Evolutionary conservation across 495 filamentous ascomycete genomes (phyloP), one percentile per base, ranked within the genome.

Genomic region (Podospora sp.): DNA sequence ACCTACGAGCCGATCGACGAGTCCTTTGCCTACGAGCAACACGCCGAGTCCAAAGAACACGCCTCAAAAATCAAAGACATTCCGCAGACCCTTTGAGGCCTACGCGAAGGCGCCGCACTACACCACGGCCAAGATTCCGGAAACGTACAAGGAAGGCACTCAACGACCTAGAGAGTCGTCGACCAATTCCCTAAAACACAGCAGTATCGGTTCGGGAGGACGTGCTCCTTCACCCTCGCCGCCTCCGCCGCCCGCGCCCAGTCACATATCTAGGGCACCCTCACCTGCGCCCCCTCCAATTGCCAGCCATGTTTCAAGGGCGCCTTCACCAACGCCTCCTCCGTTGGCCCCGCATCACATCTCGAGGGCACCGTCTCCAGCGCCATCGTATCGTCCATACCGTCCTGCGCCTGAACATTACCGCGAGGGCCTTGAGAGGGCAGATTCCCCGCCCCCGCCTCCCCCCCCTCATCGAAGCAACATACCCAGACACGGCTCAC

Each of bases 1-100:
- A 33, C 92, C 93, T 22, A 84, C 90, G 46, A 95, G 84, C 67
- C 86, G 92, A 68, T 86, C 89, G 62, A 84, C 85, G n/a, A 96
- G 92, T 72, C 92, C 92, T 25, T 82, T 94, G 79, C 81, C 87
- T 33, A 66, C 72, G 68, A 80, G 75, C 75, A 77, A 76, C 71
- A 81, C 81, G 2, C 79, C 86, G 73, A 82, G 85, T 70, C 79
- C 82, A 72, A 76, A 82, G 73, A 81, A 76, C 75, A 76, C 82
- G 69, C 77, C 79, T 53, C 75, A 79, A 25, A 91, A 91, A 74
- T 81, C 81, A 21, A 90, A 86, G 75, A 85, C 85, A 12, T 91
- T 90, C 75, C 82, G 89, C 66, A 91, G 89, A 70, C 89, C 89
- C 5, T 92, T 91, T 71, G 84, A 88, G 69, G 88, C 88, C 63